These are phyloP conservation scores for Phytopythium aichiense DNA, from an alignment of 352 stramenopile species.

Conservation along the genomic window DNA sequence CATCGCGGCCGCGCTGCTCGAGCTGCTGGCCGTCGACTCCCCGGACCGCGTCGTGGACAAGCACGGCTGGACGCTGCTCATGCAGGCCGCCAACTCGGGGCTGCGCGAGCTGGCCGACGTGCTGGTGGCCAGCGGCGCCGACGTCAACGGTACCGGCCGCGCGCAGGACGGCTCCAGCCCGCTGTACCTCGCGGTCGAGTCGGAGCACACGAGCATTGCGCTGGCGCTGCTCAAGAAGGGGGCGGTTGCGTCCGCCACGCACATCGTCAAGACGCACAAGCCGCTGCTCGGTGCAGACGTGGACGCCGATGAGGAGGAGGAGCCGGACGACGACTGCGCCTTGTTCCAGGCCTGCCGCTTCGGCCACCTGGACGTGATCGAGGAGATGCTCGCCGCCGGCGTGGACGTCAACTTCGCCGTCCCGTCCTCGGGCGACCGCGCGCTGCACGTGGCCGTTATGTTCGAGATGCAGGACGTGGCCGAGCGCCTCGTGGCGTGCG, in stretches of 20 bases:
- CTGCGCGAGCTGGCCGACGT: slow-evolving; percentile 52
- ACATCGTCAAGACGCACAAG: slow-evolving; percentile 45
- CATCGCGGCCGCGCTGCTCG: slow-evolving; percentile 46
- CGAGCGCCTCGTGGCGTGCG: slow-evolving; percentile 48
- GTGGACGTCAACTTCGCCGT: slow-evolving; percentile 72
- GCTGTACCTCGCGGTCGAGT: slow-evolving; percentile 72
- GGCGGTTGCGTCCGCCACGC: slow-evolving; percentile 59
- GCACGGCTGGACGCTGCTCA: slow-evolving; percentile 81
- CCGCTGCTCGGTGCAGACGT: slow-evolving; percentile 21
- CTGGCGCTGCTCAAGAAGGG: slow-evolving; percentile 71
- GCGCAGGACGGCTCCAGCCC: slow-evolving; percentile 49
- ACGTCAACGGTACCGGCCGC: slow-evolving; percentile 57
- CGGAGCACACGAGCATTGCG: slow-evolving; percentile 64
- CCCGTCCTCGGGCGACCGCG: slow-evolving; percentile 56
- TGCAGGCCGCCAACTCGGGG: slow-evolving; percentile 79
- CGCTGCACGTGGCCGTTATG: slow-evolving; percentile 78
- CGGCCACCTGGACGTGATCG: slow-evolving; percentile 58
- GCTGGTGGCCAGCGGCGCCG: slow-evolving; percentile 40
- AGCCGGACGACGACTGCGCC: slow-evolving; percentile 59
- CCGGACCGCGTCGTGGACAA: slow-evolving; percentile 57
- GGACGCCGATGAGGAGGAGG: slow-evolving; percentile 20
- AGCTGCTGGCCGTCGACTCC: slow-evolving; percentile 31
- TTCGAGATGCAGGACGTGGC: slow-evolving; percentile 85
- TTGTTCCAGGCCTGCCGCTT: slow-evolving; percentile 76
- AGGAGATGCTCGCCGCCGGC: slow-evolving; percentile 68